Evolutionary conservation across 1,284 basidiomycete species (phyloP).

Genomic region (Porodaedalea pini): DNA sequence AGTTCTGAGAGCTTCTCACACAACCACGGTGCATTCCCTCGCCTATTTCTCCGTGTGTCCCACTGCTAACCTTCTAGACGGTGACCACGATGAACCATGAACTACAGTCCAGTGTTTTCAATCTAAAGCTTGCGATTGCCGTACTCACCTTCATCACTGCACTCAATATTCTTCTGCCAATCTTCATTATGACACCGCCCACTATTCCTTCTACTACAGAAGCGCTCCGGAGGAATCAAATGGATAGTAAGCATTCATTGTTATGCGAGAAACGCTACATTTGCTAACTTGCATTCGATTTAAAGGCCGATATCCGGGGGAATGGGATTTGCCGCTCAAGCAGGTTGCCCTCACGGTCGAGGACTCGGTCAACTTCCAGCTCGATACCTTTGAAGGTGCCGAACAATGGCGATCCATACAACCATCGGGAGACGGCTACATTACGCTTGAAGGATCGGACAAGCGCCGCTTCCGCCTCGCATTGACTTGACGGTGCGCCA

Average conservation of each 20-base stretch:
- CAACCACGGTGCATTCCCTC: not conserved
- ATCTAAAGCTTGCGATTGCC: constrained; percentile 1
- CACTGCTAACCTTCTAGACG: not conserved
- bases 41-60: not conserved
- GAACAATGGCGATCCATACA: constrained; percentile 17
- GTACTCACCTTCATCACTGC: constrained; percentile 8
- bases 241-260: not conserved
- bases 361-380: constrained; percentile 20
- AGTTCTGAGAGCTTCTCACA: not conserved
- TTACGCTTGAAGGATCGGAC: constrained; percentile 10
- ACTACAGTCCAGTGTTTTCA: not conserved
- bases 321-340: constrained; percentile 12
- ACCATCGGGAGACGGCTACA: constrained; percentile 15
- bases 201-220: not conserved
- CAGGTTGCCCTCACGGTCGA: constrained; percentile 18
- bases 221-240: not conserved
- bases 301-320: not conserved
- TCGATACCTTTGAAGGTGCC: constrained; percentile 16
- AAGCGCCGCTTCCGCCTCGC: constrained; percentile 12
- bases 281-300: not conserved
- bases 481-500: constrained; percentile 15
- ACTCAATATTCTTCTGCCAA: constrained; percentile 15
- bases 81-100: not conserved
- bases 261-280: no score
- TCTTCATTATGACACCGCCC: constrained; percentile 12